A percentile compares a stretch with the other conserved stretches of the same genome.
Evolutionary conservation across 2,329 filamentous ascomycete genomes (phyloP).

Genomic region (Venturia oleaginea): DNA sequence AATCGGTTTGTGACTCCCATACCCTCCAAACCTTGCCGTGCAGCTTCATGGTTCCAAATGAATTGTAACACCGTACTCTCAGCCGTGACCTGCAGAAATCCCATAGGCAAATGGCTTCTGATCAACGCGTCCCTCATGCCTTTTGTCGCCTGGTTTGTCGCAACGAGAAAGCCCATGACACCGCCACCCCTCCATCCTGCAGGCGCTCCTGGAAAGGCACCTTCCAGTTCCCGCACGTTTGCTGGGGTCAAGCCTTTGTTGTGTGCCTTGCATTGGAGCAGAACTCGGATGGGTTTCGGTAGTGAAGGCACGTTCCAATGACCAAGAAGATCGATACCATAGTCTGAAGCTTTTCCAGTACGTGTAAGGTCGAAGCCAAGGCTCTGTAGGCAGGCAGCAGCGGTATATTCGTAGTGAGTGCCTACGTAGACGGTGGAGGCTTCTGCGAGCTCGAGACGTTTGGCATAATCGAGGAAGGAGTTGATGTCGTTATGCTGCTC

Average conservation of each 20-base stretch:
- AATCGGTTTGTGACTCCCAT: constrained; percentile 28
- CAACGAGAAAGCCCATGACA: constrained; percentile 59
- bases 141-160: constrained; percentile 61
- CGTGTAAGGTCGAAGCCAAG: constrained; percentile 58
- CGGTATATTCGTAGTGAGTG: constrained; percentile 69
- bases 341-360: constrained; percentile 57
- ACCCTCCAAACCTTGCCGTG: constrained; percentile 53
- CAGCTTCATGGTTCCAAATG: constrained; percentile 61
- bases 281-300: constrained; percentile 26
- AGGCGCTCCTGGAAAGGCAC: constrained; percentile 66
- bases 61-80: constrained; percentile 57
- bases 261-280: constrained; percentile 63
- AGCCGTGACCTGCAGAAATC: constrained; percentile 54
- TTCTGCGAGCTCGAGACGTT: constrained; percentile 45
- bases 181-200: constrained; percentile 58
- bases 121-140: constrained; percentile 67
- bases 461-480: constrained; percentile 57
- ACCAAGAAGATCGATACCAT: constrained; percentile 66
- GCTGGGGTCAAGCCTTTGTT: constrained; percentile 44
- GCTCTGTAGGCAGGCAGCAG: constrained; percentile 44
- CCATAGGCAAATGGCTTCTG: constrained; percentile 60
- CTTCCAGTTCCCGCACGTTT: constrained; percentile 67
- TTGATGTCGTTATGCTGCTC: constrained; percentile 51
- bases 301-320: constrained; percentile 51
- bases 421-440: constrained; percentile 57